Base-by-base conservation (phyloP, 371 early-diverging fungal genomes). In the Apophysomyces variabilis region DNA sequence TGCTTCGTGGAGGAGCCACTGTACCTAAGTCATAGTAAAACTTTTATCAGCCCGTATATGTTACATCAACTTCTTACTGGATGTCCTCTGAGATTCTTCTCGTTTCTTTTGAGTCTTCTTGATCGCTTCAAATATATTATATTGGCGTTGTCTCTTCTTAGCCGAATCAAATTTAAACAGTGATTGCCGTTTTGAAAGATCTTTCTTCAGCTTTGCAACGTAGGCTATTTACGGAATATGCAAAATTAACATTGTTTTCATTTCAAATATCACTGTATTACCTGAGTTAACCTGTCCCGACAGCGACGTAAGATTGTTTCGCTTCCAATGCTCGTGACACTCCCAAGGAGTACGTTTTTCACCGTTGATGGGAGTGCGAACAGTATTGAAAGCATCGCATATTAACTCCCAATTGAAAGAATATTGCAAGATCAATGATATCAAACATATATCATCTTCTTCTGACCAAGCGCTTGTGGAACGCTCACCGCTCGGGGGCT, bases 381-480 rank as follows among this genome's bases (percentile, higher is more conserved):
- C 73, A 4, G 83, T 76, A 61, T 85, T 85, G 47, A 88, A 82
- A 5, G 89, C 70, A 47, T 90, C 91, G 1, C 86, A 71, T 6
- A 92, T 84, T 13, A 90, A 65, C 16, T 78, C 79, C 92, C 92
- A 93, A 65, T 93, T 93, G 70, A 81, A 87, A 38, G 84, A 78
- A 65, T 85, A 88, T 13, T 85, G 81, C 37, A 78, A 61, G 58
- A 89, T 86, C 35, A 90, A 69, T 14, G 74, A 70, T 39, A 85
- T 80, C 50, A 93, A 71, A 43, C 84, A 77, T 4, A 87, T 74
- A 59, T 93, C 92, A 65, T 93, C 93, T 12, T 91, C 92, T 37
- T 77, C 74, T 0, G 84, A 78, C 93, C 93, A 93, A n/a, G 65
- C 65, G 37, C 72, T 58, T 14, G 67, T 38, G 50, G 73, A 61